These are phyloP conservation scores for Heterobasidion irregulare DNA, from an alignment of 1,284 basidiomycete genomes.

Conservation along the genomic window DNA sequence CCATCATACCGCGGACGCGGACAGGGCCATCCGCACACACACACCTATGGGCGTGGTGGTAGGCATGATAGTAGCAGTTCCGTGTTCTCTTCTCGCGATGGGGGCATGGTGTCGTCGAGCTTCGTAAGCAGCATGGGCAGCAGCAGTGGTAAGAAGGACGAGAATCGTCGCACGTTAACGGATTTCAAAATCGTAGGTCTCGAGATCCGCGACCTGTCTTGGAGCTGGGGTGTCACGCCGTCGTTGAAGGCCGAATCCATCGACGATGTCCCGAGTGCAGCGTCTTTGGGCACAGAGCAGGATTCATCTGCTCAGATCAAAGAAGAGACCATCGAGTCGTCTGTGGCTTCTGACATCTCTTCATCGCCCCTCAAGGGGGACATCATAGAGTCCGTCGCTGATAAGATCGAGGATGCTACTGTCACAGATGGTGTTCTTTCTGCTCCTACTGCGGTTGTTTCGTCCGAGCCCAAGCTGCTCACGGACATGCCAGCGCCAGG, in stretches of 20 bases:
- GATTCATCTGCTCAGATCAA: constrained; percentile 16
- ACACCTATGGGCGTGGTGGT: constrained; percentile 34
- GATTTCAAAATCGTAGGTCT: constrained; percentile 94
- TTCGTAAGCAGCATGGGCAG: constrained; percentile 19
- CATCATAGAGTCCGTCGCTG: constrained; percentile 22
- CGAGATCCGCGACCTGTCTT: constrained; percentile 65
- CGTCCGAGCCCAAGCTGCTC: constrained; percentile 2
- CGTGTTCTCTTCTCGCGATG: constrained; percentile 36
- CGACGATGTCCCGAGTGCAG: neutral
- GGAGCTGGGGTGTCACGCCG: constrained; percentile 58
- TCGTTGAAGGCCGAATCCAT: constrained; percentile 10
- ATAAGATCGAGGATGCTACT: constrained; percentile 19
- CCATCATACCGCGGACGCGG: constrained; percentile 35
- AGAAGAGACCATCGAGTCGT: constrained; percentile 22
- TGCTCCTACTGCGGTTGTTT: neutral
- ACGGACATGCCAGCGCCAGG: constrained; percentile 12
- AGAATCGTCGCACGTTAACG: constrained; percentile 80
- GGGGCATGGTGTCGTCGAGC: constrained; percentile 29
- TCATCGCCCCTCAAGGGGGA: constrained; percentile 1
- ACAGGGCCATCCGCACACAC: constrained; percentile 21
- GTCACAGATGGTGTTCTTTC: constrained; percentile 3
- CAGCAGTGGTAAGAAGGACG: constrained; percentile 64
- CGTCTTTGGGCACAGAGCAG: constrained; percentile 1
- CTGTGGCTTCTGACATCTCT: neutral
- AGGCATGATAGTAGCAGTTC: constrained; percentile 41